Base-by-base conservation (phyloP, 192 early-diverging fungal species). In the Coemansia sp. region DNA sequence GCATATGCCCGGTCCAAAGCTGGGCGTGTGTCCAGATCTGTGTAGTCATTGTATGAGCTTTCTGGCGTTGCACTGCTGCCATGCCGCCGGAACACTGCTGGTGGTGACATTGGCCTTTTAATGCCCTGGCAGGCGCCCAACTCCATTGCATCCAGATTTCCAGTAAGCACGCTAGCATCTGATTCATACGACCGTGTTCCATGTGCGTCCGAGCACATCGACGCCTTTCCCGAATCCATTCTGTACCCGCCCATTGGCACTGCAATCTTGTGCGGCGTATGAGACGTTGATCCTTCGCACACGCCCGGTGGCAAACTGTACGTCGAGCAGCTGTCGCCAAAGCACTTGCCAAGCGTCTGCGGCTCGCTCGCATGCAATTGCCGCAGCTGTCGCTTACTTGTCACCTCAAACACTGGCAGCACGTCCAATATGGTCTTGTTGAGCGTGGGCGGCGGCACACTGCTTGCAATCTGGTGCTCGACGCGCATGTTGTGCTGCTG, bases 341-440 rank as follows among this genome's bases (percentile, higher is more conserved):
- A 72, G 60, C 78, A 66, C 5, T 72, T 70, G 17, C 45, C 38
- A 3, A 75, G 53, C 4, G 41, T 54, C n/a, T 24, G 43, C 3
- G 78, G 78, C 11, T 73, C 60, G 1, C 39, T 23, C 10, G 62
- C 19, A 15, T 63, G 69, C 10, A 81, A 48, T 48, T 52, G 59
- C 2, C 73, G 72, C 49, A 81, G 73, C 63, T 68, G 69, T 5
- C 56, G 65, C 55, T 69, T 81, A 27, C 62, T 66, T 7, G 78
- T 81, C 38, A 81, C 73, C 63, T 81, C 78, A 12, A 75, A 81
- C 1, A 81, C 78, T 0, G 78, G 78, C 55, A 81, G 47, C 43
- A 75, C n/a, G 37, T 81, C 78, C 14, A 81, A 65, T 1, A 81
- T 81, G 4, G 78, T 70, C 41, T 75, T 81, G 63, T 75, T 81